phyloP scores from a whole-genome alignment of 2,329 filamentous ascomycete genomes.

The Colletotrichum sp. region DNA sequence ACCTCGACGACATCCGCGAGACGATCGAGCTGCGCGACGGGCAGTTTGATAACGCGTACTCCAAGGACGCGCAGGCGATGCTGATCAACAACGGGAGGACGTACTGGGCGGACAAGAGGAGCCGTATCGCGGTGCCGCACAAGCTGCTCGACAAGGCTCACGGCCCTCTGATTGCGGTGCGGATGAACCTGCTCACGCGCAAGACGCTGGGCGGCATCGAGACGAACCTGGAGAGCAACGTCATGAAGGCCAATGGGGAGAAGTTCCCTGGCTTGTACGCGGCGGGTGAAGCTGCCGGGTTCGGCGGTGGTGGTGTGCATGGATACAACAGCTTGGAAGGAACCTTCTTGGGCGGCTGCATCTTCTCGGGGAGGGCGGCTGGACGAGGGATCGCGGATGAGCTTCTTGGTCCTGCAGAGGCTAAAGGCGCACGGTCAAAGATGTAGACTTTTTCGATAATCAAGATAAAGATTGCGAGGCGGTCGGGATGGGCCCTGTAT shows the following conservation, averaged over 20 bases:
- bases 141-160: constrained; percentile 57
- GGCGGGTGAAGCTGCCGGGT: constrained; percentile 65
- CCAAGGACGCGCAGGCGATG: constrained; percentile 68
- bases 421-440: not conserved
- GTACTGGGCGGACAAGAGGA: constrained; percentile 59
- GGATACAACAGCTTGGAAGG: constrained; percentile 68
- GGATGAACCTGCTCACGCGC: constrained; percentile 64
- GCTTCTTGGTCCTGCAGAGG: constrained; percentile 24
- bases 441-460: not conserved
- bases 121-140: constrained; percentile 59
- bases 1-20: constrained; percentile 46
- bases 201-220: constrained; percentile 67
- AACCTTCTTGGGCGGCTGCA: constrained; percentile 67
- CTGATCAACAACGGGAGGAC: constrained; percentile 60
- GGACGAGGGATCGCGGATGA: constrained; percentile 60
- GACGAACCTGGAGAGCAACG: constrained; percentile 62
- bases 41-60: constrained; percentile 61
- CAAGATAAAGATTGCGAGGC: not conserved
- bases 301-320: constrained; percentile 67
- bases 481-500: not conserved
- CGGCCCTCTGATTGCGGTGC: constrained; percentile 64
- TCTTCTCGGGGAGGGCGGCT: constrained; percentile 64
- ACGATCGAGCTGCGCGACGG: constrained; percentile 58
- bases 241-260: constrained; percentile 53
- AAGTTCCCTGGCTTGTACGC: constrained; percentile 62